These are phyloP conservation scores for Noccaea caerulescens DNA, from an alignment of 345 rosid species.

Conservation along the genomic window DNA sequence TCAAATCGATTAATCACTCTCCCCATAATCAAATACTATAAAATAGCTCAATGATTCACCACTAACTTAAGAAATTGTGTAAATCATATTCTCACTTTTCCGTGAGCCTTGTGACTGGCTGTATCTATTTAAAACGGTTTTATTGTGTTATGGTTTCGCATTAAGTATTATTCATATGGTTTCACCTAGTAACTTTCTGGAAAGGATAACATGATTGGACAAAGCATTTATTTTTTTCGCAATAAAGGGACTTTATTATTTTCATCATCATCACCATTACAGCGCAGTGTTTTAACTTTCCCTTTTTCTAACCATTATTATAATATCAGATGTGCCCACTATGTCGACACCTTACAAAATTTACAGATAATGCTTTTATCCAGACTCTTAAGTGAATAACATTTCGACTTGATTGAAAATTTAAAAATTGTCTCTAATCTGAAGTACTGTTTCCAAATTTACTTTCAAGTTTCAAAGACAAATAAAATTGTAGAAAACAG, in stretches of 20 bases:
- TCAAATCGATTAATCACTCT: slow-evolving; percentile 31
- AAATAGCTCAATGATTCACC: slow-evolving; percentile 41
- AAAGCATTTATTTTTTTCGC: neutral
- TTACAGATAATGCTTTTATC: slow-evolving; percentile 13
- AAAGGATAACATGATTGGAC: slow-evolving; percentile 41
- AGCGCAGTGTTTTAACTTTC: slow-evolving; percentile 31
- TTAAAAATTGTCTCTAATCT: neutral
- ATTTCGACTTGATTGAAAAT: neutral
- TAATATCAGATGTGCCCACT: slow-evolving; percentile 30
- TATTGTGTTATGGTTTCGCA: slow-evolving; percentile 34
- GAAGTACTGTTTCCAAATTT: neutral
- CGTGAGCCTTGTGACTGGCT: slow-evolving; percentile 36
- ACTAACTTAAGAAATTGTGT: slow-evolving; percentile 16
- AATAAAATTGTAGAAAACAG: neutral
- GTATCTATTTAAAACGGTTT: slow-evolving; percentile 5
- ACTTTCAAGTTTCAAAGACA: neutral
- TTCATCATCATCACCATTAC: slow-evolving; percentile 31
- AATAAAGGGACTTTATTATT: slow-evolving; percentile 32
- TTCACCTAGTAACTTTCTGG: slow-evolving; percentile 42
- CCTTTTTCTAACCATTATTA: slow-evolving; percentile 18
- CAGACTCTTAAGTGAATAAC: neutral
- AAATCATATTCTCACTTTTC: slow-evolving; percentile 28
- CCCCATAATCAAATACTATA: neutral
- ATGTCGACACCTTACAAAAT: slow-evolving; percentile 34
- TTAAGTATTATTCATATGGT: slow-evolving; percentile 25